Base-by-base conservation (phyloP, 2,329 filamentous ascomycete genomes). In the Tolypocladium capitatum region DNA sequence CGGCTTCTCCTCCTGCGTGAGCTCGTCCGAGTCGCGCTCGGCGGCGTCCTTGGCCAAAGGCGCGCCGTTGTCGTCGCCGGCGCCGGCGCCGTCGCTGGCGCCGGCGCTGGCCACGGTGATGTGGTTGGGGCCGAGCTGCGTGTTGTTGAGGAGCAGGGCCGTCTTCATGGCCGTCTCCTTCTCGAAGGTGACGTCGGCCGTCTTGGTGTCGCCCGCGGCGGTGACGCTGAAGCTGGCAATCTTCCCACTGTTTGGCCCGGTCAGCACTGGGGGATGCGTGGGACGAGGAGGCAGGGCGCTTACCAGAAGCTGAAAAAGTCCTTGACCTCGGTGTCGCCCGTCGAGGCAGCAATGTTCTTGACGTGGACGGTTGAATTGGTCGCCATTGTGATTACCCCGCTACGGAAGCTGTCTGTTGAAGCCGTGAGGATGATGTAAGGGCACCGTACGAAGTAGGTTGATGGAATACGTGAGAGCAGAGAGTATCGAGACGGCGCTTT, bases 291-390 rank as follows among this genome's bases (percentile, higher is more conserved):
- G 16, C 31, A 1, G 10, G 5, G 30, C 27, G 51, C 79, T 64
- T 76, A 91, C 87, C 80, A 84, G 70, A 97, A 97, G 74, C 85
- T 92, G 76, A 98, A 98, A 76, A 98, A 98, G 64, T 95, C 90
- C 62, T 81, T 81, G 59, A 98, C 82, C 69, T 97, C 89, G 70
- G 90, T 84, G 69, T 98, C 89, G 56, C 78, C 81, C 49, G 91
- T 96, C 64, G 83, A 70, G 53, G 74, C 65, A 57, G 86, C 81
- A 70, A 98, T 95, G 72, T 92, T 90, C 71, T 86, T 85, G 60
- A 97, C 90, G 71, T 90, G 73, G 54, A 96, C 87, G 28, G 52
- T 53, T 34, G 52, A 32, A 6, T 48, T 49, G 47, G 48, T 35
- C 18, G 53, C 47, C 49, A 51, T 53, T 44, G 41, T 46, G 33